phyloP scores from a whole-genome alignment of 2,329 filamentous ascomycete genomes.

The Penicillium sp. region DNA sequence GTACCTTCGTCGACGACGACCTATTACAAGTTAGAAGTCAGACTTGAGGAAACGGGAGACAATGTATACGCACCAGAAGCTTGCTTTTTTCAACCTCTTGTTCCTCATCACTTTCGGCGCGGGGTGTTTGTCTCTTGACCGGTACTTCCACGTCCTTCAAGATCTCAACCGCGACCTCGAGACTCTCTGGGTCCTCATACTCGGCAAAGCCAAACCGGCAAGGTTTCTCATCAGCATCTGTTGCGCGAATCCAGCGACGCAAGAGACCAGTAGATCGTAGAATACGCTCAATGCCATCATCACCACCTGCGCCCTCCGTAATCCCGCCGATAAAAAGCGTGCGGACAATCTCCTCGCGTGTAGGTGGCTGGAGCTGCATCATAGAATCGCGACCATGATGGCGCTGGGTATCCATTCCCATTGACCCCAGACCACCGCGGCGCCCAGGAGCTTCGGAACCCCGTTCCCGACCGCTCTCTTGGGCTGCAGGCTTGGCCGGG shows the following conservation, averaged over 20 bases:
- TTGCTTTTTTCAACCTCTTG: conserved; percentile 63
- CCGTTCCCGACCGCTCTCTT: conserved; percentile 46
- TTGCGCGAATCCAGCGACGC: conserved; percentile 78
- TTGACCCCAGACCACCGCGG: conserved; percentile 59
- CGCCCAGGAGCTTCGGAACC: conserved; percentile 45
- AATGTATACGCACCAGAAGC: conserved; percentile 56
- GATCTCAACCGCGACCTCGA: conserved; percentile 80
- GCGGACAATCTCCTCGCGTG: conserved; percentile 82
- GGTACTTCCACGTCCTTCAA: conserved; percentile 80
- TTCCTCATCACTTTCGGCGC: conserved; percentile 44
- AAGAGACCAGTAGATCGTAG: conserved; percentile 73
- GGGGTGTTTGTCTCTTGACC: conserved; percentile 64
- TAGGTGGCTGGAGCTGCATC: conserved; percentile 74
- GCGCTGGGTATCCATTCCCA: conserved; percentile 63
- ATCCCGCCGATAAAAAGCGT: conserved; percentile 90
- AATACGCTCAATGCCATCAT: conserved; percentile 75
- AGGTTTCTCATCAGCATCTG: conserved; percentile 74
- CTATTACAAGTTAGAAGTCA: conserved; percentile 30
- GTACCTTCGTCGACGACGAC: conserved; percentile 78
- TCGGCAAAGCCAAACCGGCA: conserved; percentile 93
- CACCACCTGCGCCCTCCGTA: conserved; percentile 71
- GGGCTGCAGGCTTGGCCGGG: conserved; percentile 57
- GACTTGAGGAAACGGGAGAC: not conserved
- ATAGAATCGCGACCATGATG: conserved; percentile 65
- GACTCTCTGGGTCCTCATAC: conserved; percentile 85